These are phyloP conservation scores for Phalaenopsis aphrodite DNA, from an alignment of 106 monocot species.

Conservation along the genomic window DNA sequence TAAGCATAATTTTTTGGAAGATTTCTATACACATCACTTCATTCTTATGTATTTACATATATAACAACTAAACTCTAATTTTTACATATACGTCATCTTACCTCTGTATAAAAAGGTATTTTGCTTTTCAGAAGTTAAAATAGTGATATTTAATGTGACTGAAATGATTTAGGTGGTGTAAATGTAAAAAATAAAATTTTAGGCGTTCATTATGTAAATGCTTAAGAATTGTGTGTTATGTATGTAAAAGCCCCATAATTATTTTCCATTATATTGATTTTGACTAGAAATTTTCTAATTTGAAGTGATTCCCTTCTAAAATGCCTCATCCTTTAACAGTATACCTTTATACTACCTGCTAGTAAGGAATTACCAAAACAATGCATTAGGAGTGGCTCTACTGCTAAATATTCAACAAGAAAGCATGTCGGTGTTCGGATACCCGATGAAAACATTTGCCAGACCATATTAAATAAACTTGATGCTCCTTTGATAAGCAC, in stretches of 20 bases:
- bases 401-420: conserved; percentile 50
- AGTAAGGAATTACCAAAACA: conserved; percentile 89
- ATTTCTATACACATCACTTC: too few species aligned
- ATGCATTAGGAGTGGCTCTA: conserved; percentile 60
- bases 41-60: too few species aligned
- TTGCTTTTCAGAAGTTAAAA: too few species aligned
- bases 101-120: too few species aligned
- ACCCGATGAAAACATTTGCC: conserved; percentile 81
- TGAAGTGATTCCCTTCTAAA: background rate
- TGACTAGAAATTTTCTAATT: background rate
- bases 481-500: conserved; percentile 82
- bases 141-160: too few species aligned
- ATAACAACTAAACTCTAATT: too few species aligned
- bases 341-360: conserved; percentile 90
- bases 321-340: conserved; percentile 38
- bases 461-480: conserved; percentile 67
- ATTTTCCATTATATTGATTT: background rate
- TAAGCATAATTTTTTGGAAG: conserved; percentile 31
- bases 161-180: too few species aligned
- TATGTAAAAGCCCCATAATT: too few species aligned
- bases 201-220: too few species aligned
- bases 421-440: conserved; percentile 85
- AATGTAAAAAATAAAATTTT: too few species aligned
- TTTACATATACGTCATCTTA: too few species aligned
- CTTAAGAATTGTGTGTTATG: too few species aligned